Conservation (phyloP, 2,329 filamentous ascomycete species). For the Neurospora sp. region DNA sequence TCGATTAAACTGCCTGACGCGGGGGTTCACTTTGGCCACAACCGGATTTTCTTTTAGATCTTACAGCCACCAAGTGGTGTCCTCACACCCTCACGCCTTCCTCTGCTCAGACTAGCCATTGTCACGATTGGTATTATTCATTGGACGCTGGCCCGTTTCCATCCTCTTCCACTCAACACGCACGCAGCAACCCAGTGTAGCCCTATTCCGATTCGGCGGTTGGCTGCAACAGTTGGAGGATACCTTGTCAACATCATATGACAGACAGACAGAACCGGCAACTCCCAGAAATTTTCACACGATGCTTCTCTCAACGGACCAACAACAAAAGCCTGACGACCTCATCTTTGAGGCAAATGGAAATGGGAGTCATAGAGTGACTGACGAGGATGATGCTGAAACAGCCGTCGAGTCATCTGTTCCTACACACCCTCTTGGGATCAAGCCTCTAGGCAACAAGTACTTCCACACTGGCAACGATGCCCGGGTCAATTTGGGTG, state of each 20-base stretch:
- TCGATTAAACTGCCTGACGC: background rate
- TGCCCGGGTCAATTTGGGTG: slow-evolving; percentile 56
- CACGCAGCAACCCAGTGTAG: background rate
- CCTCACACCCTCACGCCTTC: background rate
- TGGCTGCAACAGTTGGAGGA: background rate
- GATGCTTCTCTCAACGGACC: slow-evolving; percentile 12
- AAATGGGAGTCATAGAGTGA: slow-evolving; percentile 8
- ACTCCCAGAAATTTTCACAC: background rate
- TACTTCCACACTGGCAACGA: slow-evolving; percentile 55
- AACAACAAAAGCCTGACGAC: slow-evolving; percentile 1
- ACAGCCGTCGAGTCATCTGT: slow-evolving; percentile 38
- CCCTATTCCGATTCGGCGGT: background rate
- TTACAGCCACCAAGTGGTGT: background rate
- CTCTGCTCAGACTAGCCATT: background rate
- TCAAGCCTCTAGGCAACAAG: slow-evolving; percentile 82
- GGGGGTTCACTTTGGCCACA: background rate
- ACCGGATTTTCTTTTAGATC: background rate
- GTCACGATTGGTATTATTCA: background rate
- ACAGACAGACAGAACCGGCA: background rate
- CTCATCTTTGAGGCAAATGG: slow-evolving; percentile 6
- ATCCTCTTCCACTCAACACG: background rate
- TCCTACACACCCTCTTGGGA: slow-evolving; percentile 67
- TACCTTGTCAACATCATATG: background rate
- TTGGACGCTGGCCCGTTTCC: background rate
- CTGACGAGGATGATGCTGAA: slow-evolving; percentile 5